phyloP scores from a whole-genome alignment of 768 basidiomycete species.

The Goffeauzyma gilvescens region DNA sequence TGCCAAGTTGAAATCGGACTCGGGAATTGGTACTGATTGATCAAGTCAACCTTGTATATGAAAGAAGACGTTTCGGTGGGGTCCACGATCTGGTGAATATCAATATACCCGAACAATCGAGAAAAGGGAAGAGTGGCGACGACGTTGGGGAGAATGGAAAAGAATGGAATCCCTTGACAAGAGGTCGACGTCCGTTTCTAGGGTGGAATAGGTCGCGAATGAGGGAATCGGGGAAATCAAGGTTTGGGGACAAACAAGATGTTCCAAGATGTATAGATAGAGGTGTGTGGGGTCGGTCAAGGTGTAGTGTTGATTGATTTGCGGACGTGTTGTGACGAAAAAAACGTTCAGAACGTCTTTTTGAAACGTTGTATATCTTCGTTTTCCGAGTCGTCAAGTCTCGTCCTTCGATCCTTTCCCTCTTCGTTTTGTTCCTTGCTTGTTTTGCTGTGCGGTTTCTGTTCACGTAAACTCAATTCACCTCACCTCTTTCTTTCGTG shows the following conservation, averaged over 20 bases:
- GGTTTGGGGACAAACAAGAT: conserved; percentile 59
- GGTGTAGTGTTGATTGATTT: no score
- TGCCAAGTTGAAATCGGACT: conserved; percentile 21
- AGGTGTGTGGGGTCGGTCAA: no score
- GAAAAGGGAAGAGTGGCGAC: conserved; percentile 2
- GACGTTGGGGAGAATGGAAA: conserved; percentile 19
- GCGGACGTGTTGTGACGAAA: conserved; percentile 43
- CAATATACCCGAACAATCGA: neutral
- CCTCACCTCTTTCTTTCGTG: no score
- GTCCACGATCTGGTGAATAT: conserved; percentile 11
- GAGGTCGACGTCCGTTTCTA: conserved; percentile 28
- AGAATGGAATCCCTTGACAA: no score
- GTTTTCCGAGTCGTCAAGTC: no score
- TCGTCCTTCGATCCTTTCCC: no score
- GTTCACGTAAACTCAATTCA: no score
- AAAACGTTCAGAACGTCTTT: conserved; percentile 47
- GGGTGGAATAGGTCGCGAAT: conserved; percentile 7
- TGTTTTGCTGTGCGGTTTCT: no score
- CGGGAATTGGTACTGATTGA: no score
- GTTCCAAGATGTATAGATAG: conserved; percentile 56
- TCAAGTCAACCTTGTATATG: conserved; percentile 26
- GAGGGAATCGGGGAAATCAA: conserved; percentile 55
- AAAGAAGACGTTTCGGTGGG: conserved; percentile 23
- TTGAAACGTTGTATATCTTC: no score
- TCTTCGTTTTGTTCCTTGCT: no score